Conservation (phyloP, 176 grass and related monocot genomes). For the Saccharum officinarum region DNA sequence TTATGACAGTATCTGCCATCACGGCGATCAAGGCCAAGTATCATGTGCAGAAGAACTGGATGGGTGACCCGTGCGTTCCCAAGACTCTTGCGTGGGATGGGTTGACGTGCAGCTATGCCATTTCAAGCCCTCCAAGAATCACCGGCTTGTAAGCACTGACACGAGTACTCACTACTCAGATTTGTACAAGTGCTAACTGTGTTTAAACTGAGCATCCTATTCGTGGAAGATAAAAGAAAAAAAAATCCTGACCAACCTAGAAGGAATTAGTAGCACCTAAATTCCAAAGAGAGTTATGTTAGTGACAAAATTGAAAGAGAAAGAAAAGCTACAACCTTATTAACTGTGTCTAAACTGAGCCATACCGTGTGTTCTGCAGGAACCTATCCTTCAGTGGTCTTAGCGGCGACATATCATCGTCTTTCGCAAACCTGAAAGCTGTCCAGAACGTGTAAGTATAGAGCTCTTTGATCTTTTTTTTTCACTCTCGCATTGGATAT, state of each 20-base stretch:
- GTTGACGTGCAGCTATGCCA: conserved; percentile 44
- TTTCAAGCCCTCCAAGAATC: conserved; percentile 41
- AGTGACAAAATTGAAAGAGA: too few relatives aligned
- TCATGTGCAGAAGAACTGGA: conserved; percentile 49
- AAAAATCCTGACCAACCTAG: too few relatives aligned
- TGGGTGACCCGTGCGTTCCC: conserved; percentile 60
- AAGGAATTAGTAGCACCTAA: too few relatives aligned
- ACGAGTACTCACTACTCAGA: neutral
- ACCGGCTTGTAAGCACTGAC: conserved; percentile 26
- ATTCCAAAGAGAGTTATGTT: too few relatives aligned
- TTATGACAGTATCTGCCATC: conserved; percentile 52
- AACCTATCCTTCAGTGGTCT: conserved; percentile 47
- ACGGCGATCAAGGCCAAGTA: conserved; percentile 10
- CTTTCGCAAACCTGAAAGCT: conserved; percentile 48
- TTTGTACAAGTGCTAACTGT: neutral
- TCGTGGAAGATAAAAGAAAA: too few relatives aligned
- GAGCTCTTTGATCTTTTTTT: neutral
- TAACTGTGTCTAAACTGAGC: neutral
- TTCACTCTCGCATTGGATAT: neutral
- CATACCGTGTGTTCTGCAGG: conserved; percentile 44
- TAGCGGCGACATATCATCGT: conserved; percentile 42
- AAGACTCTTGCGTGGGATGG: conserved; percentile 44
- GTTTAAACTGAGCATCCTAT: neutral
- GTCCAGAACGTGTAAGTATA: conserved; percentile 49
- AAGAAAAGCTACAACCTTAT: too few relatives aligned